phyloP scores from a whole-genome alignment of 768 basidiomycete genomes.

The Pluteus cervinus region DNA sequence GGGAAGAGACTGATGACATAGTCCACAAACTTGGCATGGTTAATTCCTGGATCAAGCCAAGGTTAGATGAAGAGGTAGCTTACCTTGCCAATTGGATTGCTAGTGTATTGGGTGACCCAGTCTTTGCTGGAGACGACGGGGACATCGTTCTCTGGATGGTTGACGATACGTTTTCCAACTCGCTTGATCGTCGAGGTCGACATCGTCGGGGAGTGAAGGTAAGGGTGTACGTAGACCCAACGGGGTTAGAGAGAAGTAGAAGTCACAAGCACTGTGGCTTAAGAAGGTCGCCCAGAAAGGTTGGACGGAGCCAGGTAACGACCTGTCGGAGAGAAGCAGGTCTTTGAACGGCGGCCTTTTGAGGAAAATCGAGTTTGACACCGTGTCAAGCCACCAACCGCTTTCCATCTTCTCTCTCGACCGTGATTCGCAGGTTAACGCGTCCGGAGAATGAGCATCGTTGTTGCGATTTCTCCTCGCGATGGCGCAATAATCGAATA shows the following conservation, averaged over 20 bases:
- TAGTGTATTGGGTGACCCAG: constrained; percentile 37
- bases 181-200: constrained; percentile 30
- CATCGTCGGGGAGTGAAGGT: constrained; percentile 12
- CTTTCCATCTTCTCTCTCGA: no score
- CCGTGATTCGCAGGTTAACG: neutral
- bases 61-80: constrained; percentile 15
- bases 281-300: no score
- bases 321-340: no score
- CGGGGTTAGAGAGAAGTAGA: no score
- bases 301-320: no score
- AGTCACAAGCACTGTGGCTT: constrained; percentile 8
- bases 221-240: neutral
- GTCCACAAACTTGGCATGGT: constrained; percentile 38
- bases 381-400: no score
- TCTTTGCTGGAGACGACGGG: constrained; percentile 55
- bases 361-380: no score
- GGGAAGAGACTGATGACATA: constrained; percentile 81
- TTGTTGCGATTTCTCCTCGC: constrained; percentile 16
- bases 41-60: constrained; percentile 5
- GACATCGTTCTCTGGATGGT: constrained; percentile 52
- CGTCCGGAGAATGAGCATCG: constrained; percentile 16
- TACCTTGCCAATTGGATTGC: constrained; percentile 47
- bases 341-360: no score
- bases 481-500: constrained; percentile 27
- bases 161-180: constrained; percentile 52